Conservation (phyloP, 208 protist species). For the Leishmania braziliensis region DNA sequence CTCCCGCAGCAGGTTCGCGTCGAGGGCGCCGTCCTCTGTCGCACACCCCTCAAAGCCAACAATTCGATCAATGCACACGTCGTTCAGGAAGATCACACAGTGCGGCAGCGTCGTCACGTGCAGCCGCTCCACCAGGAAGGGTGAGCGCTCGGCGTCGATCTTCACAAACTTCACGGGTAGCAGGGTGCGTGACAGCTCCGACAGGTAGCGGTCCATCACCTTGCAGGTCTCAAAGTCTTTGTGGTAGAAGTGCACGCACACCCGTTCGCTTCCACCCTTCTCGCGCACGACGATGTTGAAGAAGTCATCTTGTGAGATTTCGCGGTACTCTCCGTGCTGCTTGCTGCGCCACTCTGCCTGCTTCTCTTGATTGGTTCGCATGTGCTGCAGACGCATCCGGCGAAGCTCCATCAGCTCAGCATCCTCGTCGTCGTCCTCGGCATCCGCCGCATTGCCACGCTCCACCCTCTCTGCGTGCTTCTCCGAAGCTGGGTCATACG, state of each 20-base stretch:
- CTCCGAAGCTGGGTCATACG: constrained; percentile 76
- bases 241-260: constrained; percentile 95
- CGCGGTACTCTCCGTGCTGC: constrained; percentile 93
- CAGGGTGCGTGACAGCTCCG: constrained; percentile 76
- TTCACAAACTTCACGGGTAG: constrained; percentile 93
- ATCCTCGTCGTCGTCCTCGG: constrained; percentile 74
- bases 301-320: constrained; percentile 94
- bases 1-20: constrained; percentile 70
- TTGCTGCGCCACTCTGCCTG: constrained; percentile 84
- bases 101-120: constrained; percentile 92
- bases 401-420: constrained; percentile 77
- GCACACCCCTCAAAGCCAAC: constrained; percentile 95
- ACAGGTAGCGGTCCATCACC: constrained; percentile 94
- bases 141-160: constrained; percentile 93
- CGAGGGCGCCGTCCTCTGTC: constrained; percentile 84
- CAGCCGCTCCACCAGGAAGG: constrained; percentile 95
- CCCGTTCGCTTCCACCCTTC: constrained; percentile 87
- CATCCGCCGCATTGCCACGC: constrained; percentile 36
- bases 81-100: constrained; percentile 94
- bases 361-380: constrained; percentile 64
- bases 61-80: constrained; percentile 93
- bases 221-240: constrained; percentile 96
- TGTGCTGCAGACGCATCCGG: constrained; percentile 56
- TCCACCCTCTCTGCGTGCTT: constrained; percentile 38
- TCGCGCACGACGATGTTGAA: constrained; percentile 92